Evolutionary conservation across 495 filamentous ascomycete species (phyloP).

Genomic region (Talaromyces stipitatus): DNA sequence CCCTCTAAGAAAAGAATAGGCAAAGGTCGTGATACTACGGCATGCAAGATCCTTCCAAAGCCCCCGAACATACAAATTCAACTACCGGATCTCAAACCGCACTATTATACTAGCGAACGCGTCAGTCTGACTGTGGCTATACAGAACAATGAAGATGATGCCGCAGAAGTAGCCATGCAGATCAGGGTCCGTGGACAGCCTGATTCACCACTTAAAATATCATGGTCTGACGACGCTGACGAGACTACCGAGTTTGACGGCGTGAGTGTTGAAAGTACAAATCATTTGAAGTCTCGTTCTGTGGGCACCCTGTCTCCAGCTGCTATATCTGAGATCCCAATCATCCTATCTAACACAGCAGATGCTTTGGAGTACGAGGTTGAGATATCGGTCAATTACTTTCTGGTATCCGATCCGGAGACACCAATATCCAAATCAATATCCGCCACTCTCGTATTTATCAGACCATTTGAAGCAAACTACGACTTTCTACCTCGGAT

Average conservation of each 20-base stretch:
- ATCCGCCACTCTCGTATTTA: slow-evolving; percentile 57
- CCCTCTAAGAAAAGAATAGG: slow-evolving; percentile 27
- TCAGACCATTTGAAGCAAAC: slow-evolving; percentile 79
- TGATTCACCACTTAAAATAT: slow-evolving; percentile 42
- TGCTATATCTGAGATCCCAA: slow-evolving; percentile 20
- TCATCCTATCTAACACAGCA: slow-evolving; percentile 28
- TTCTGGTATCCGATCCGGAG: slow-evolving; percentile 69
- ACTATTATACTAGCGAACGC: slow-evolving; percentile 79
- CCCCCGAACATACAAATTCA: slow-evolving; percentile 84
- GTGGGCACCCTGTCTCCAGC: slow-evolving; percentile 45
- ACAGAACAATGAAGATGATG: slow-evolving; percentile 76
- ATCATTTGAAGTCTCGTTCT: slow-evolving; percentile 27
- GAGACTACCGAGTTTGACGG: slow-evolving; percentile 18
- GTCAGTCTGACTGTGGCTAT: slow-evolving; percentile 61
- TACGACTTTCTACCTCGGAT: slow-evolving; percentile 76
- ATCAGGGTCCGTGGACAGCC: slow-evolving; percentile 54
- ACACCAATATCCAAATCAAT: slow-evolving; percentile 74
- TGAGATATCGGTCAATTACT: slow-evolving; percentile 65
- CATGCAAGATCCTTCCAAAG: slow-evolving; percentile 68
- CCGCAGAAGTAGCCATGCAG: slow-evolving; percentile 62
- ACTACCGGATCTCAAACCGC: slow-evolving; percentile 48
- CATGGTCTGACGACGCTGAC: slow-evolving; percentile 29
- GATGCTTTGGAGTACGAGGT: slow-evolving; percentile 59
- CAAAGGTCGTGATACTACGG: slow-evolving; percentile 29
- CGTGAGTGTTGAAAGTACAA: slow-evolving; percentile 17